A percentile compares a stretch with the other conserved stretches of the same genome.
phyloP scores from a whole-genome alignment of 164 flowering plant genomes.

The Aristolochia californica region DNA sequence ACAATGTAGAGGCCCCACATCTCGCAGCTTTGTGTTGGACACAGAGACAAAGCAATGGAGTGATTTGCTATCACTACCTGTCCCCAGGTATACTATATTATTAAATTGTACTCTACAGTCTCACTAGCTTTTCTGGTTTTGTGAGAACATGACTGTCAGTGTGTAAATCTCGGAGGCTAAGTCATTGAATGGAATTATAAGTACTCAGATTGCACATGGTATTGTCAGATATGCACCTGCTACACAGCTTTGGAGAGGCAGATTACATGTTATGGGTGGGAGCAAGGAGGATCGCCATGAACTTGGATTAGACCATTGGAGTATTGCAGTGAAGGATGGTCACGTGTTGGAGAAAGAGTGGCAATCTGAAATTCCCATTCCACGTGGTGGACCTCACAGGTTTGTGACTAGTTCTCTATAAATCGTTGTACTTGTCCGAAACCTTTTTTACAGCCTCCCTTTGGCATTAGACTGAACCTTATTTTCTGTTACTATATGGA shows the following conservation, averaged over 20 bases:
- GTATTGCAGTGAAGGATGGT: conserved; percentile 85
- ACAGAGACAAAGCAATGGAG: conserved; percentile 62
- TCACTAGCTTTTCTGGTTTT: too few species aligned
- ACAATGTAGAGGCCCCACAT: conserved; percentile 79
- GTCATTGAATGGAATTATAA: too few species aligned
- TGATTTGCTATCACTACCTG: conserved; percentile 62
- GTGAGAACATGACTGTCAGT: too few species aligned
- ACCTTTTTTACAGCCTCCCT: too few species aligned
- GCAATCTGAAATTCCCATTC: conserved; percentile 77
- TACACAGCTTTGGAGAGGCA: conserved; percentile 93
- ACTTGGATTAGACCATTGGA: conserved; percentile 86
- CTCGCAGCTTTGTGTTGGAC: conserved; percentile 60
- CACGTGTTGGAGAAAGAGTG: conserved; percentile 67
- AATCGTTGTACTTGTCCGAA: too few species aligned
- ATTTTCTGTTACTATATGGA: too few species aligned
- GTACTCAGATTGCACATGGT: background rate
- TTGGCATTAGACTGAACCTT: too few species aligned
- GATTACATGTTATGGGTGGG: conserved; percentile 99
- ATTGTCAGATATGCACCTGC: conserved; percentile 86
- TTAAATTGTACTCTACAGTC: too few species aligned
- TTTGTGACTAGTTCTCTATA: conserved; percentile 7
- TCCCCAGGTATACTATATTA: conserved; percentile 86
- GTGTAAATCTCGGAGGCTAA: too few species aligned
- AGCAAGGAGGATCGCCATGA: conserved; percentile 90
- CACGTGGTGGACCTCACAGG: conserved; percentile 99